A percentile compares a stretch with the other conserved stretches of the same genome.
Conservation (phyloP, 139 green algal genomes). For the Ettlia oleoabundans region DNA sequence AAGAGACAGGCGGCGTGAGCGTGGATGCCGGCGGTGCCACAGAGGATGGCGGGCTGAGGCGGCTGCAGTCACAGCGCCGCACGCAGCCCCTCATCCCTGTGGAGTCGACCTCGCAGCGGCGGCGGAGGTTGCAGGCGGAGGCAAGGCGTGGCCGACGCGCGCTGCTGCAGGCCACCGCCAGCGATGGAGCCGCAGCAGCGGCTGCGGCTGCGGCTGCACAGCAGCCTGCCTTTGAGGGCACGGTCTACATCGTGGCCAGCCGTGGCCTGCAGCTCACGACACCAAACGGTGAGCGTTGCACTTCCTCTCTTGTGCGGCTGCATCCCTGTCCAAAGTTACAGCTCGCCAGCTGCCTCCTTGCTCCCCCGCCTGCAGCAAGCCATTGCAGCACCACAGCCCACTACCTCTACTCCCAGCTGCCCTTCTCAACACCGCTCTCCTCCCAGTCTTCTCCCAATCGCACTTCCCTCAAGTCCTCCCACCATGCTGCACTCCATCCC, state of each 20-base stretch:
- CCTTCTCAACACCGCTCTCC: no score
- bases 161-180: slow-evolving; percentile 26
- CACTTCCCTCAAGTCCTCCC: not conserved
- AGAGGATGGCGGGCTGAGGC: no score
- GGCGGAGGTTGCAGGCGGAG: not conserved
- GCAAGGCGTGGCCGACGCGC: not conserved
- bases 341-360: no score
- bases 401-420: no score
- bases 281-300: not conserved
- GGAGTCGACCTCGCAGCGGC: not conserved
- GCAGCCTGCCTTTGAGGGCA: slow-evolving; percentile 2
- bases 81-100: no score
- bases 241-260: slow-evolving; percentile 10
- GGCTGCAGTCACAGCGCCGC: no score
- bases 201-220: not conserved
- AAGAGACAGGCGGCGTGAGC: no score
- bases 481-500: not conserved
- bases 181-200: no score
- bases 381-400: no score
- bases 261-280: slow-evolving; percentile 10
- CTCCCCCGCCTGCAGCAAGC: no score
- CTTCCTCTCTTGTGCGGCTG: not conserved
- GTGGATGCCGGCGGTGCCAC: no score
- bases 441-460: not conserved
- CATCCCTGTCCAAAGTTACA: no score